Conservation (phyloP, 2,329 filamentous ascomycete genomes). For the Herpotrichia juniperi region DNA sequence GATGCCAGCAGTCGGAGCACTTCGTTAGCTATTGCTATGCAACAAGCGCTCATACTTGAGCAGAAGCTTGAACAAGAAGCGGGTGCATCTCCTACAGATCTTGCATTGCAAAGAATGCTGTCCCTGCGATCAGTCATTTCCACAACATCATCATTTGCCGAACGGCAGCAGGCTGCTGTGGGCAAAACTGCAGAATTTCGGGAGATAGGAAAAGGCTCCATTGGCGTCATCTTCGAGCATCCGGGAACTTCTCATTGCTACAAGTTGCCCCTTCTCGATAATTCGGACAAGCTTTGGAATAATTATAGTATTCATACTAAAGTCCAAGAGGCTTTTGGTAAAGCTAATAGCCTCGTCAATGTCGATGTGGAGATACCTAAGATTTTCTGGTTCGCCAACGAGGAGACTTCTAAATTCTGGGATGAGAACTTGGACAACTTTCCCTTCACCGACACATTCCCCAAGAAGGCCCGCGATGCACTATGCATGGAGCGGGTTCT, state of each 20-base stretch:
- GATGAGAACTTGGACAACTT: constrained; percentile 7
- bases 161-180: constrained; percentile 5
- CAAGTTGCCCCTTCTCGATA: constrained; percentile 4
- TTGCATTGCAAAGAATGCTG: constrained; percentile 2
- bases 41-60: constrained; percentile 1
- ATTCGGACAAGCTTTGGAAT: constrained; percentile 7
- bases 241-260: constrained; percentile 8
- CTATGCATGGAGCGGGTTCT: not conserved
- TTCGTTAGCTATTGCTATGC: constrained; percentile 1
- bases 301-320: constrained; percentile 6
- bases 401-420: constrained; percentile 5
- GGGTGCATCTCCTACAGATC: not conserved
- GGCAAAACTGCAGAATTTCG: constrained; percentile 1
- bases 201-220: constrained; percentile 2
- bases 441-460: constrained; percentile 5
- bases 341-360: not conserved
- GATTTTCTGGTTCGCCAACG: constrained; percentile 7
- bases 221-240: constrained; percentile 3
- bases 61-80: constrained; percentile 3
- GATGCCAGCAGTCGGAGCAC: constrained; percentile 3
- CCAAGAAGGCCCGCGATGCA: constrained; percentile 7
- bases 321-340: constrained; percentile 7
- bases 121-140: not conserved
- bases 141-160: constrained; percentile 3
- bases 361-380: constrained; percentile 5